Conservation (phyloP, 108 stramenopile species). For the Mediolabrus comicus region DNA sequence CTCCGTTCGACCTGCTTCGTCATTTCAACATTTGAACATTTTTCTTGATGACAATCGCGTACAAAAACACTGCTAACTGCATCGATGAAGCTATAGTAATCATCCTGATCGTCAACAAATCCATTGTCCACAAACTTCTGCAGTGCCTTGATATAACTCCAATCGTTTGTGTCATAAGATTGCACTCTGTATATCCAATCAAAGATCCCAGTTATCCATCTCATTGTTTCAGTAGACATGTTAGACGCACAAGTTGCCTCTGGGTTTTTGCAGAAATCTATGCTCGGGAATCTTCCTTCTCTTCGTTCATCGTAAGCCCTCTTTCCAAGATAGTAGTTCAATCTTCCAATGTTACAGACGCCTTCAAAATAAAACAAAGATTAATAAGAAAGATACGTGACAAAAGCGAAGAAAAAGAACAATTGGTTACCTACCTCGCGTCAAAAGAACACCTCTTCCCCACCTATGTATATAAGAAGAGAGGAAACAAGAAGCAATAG, state of each 20-base stretch:
- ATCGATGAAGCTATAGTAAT: constrained; percentile 7
- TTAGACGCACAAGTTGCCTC: constrained; percentile 24
- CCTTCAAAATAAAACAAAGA: not conserved
- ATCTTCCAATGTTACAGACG: constrained; percentile 25
- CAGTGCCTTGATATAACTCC: constrained; percentile 19
- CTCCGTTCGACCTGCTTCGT: constrained; percentile 10
- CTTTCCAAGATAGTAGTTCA: constrained; percentile 32
- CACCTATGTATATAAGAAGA: no score
- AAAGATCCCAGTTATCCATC: constrained; percentile 30
- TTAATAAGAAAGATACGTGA: not conserved
- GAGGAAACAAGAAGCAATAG: no score
- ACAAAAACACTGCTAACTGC: constrained; percentile 23
- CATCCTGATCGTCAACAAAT: constrained; percentile 6
- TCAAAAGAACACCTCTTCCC: constrained; percentile 39
- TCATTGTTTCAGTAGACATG: constrained; percentile 9
- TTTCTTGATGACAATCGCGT: constrained; percentile 6
- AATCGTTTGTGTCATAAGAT: constrained; percentile 16
- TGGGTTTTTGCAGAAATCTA: constrained; percentile 25
- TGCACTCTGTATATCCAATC: constrained; percentile 33
- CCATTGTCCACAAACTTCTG: constrained; percentile 26
- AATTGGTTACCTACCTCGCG: constrained; percentile 16
- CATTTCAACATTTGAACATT: constrained; percentile 13
- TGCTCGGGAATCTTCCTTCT: constrained; percentile 18
- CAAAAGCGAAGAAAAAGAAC: not conserved
- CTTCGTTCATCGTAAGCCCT: not conserved